Base-by-base conservation (phyloP, 2,329 filamentous ascomycete genomes). In the Lecanicillium sp. region DNA sequence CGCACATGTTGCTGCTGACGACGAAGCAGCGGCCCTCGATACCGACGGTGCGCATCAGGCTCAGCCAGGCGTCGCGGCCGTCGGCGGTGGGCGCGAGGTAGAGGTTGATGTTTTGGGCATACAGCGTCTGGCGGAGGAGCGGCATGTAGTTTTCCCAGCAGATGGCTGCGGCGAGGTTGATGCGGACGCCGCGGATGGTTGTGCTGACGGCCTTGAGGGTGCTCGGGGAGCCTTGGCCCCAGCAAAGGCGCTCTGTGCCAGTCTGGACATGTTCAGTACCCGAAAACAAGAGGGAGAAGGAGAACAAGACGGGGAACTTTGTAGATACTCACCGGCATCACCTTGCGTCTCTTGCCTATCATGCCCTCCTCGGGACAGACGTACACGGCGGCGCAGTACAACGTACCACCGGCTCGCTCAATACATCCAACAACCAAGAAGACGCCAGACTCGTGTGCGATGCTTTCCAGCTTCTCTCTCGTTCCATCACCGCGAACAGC, bases 91-190 rank as follows among this genome's bases (percentile, higher is more conserved):
- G 90, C 0, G 89, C 88, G 2, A 95, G 75, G 60, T 90, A 95
- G 11, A 95, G 64, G 57, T 94, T 94, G 52, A 95, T 79, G 54
- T 94, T 94, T 59, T 95, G 90, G 3, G 78, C 73, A 59, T 95
- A 96, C 28, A 95, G 69, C 13, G 78, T 73, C 56, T 94, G 84
- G 14, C 90, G 76, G 7, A 95, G 68, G 14, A 95, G 66, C 0
- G 89, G 89, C 88, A 95, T 95, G 64, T 90, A 94, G 59, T 85
- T 95, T 60, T 96, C 89, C 89, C 89, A 95, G 68, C 89, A 95
- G 48, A 96, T 94, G 4, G 88, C 90, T 3, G 84, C 80, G 0
- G 83, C 89, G 43, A 95, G 73, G 41, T 85, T 90, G 43, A 95
- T 63, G 46, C 78, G 79, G 3, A 88, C 75, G 35, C 86, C 87